Evolutionary conservation across 2,329 filamentous ascomycete genomes (phyloP).

Genomic region (Xylariaceae sp.): DNA sequence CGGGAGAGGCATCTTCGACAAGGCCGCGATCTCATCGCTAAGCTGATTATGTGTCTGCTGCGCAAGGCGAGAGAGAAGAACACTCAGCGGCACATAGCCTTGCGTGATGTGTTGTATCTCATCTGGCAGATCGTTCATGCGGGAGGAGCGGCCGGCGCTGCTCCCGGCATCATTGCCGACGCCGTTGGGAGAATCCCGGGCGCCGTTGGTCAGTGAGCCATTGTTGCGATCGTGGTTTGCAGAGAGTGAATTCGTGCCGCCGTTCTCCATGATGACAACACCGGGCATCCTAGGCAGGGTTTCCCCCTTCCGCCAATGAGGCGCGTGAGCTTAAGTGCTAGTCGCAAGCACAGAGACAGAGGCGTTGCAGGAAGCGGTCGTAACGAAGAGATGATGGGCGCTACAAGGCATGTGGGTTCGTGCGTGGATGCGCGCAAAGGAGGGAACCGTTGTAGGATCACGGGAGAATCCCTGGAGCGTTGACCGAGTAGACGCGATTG

Average conservation of each 20-base stretch:
- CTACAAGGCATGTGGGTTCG: conserved; percentile 19
- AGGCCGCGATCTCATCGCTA: conserved; percentile 60
- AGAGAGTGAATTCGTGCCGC: conserved; percentile 47
- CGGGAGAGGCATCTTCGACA: conserved; percentile 63
- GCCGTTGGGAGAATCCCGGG: conserved; percentile 24
- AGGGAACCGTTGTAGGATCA: background rate
- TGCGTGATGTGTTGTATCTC: conserved; percentile 67
- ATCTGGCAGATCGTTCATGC: conserved; percentile 55
- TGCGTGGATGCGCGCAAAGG: conserved; percentile 9
- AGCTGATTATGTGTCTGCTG: conserved; percentile 80
- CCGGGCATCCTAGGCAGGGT: conserved; percentile 44
- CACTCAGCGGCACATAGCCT: conserved; percentile 70
- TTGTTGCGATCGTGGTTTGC: conserved; percentile 54
- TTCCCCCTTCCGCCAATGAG: conserved; percentile 33
- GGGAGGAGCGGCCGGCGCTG: conserved; percentile 29
- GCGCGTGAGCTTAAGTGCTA: conserved; percentile 22
- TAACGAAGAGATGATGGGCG: conserved; percentile 7
- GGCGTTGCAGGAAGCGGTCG: conserved; percentile 7
- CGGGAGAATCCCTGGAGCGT: background rate
- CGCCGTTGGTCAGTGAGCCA: conserved; percentile 33
- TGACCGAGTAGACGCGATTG: conserved; percentile 3
- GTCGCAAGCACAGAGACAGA: conserved; percentile 8
- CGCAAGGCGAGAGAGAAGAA: conserved; percentile 69
- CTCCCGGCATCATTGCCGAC: conserved; percentile 8
- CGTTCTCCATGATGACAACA: conserved; percentile 51